A percentile compares a stretch with the other conserved stretches of the same genome.
phyloP scores from a whole-genome alignment of 257 asterid genomes.

The Rehmannia glutinosa region DNA sequence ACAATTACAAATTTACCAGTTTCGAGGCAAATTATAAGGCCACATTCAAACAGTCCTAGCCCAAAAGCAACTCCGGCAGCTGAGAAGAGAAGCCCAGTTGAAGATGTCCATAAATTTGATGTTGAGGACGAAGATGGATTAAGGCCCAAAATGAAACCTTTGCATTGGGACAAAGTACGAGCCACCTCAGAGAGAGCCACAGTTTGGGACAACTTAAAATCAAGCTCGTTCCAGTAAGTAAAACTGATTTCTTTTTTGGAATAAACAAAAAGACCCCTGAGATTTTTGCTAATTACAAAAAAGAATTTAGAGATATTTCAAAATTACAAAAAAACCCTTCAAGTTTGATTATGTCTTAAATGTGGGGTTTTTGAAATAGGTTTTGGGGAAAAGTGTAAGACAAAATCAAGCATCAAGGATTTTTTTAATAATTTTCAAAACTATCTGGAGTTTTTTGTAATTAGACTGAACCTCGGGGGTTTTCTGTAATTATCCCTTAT shows the following conservation, averaged over 20 bases:
- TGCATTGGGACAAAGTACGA: constrained; percentile 46
- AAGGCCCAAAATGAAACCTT: neutral
- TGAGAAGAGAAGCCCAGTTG: neutral
- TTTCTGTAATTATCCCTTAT: no score
- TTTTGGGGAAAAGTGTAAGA: no score
- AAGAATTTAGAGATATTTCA: no score
- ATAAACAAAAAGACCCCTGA: no score
- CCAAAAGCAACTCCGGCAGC: neutral
- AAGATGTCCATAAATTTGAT: constrained; percentile 24
- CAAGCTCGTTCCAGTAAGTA: constrained; percentile 82
- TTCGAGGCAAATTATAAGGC: constrained; percentile 24
- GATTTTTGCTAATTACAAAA: no score
- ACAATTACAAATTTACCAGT: constrained; percentile 18
- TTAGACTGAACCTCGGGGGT: no score
- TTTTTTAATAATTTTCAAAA: no score
- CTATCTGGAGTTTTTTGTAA: no score
- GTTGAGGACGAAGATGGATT: constrained; percentile 22
- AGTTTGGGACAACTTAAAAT: constrained; percentile 83
- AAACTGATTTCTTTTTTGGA: neutral
- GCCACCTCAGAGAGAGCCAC: constrained; percentile 70
- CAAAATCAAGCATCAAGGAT: no score
- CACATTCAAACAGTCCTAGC: neutral
- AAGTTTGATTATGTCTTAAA: no score
- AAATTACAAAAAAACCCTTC: no score
- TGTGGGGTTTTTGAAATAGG: no score